Percentiles rank a stretch among this genome's conserved stretches.
Evolutionary conservation across 2,329 filamentous ascomycete genomes (phyloP).

Genomic region (Parascedosporium putredinis): DNA sequence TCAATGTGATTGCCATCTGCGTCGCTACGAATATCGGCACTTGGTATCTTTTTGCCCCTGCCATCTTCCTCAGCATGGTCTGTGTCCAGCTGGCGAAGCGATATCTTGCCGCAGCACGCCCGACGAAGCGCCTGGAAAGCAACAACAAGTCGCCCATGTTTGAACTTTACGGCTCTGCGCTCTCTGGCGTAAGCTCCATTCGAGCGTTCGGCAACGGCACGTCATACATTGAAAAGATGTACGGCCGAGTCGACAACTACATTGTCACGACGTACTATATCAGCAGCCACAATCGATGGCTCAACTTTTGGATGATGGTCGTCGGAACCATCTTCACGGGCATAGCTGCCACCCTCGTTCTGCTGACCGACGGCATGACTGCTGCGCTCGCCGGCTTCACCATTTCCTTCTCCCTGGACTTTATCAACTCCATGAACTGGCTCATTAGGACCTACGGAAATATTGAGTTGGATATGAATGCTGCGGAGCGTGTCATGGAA

Average conservation of each 20-base stretch:
- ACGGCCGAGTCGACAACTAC: conserved; percentile 57
- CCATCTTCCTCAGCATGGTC: conserved; percentile 44
- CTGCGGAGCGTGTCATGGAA: conserved; percentile 65
- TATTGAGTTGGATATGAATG: conserved; percentile 70
- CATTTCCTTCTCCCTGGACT: conserved; percentile 62
- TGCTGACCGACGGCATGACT: conserved; percentile 51
- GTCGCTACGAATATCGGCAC: conserved; percentile 60
- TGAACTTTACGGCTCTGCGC: conserved; percentile 64
- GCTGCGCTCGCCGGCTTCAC: conserved; percentile 67
- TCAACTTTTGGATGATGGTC: conserved; percentile 60
- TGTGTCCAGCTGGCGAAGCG: conserved; percentile 47
- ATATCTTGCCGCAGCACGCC: conserved; percentile 62
- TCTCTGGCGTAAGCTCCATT: conserved; percentile 65
- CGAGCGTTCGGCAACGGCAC: conserved; percentile 62
- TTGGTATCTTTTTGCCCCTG: conserved; percentile 52
- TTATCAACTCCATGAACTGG: conserved; percentile 54
- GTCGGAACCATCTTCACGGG: conserved; percentile 57
- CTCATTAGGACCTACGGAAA: conserved; percentile 57
- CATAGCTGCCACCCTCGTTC: conserved; percentile 37
- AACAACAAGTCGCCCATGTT: conserved; percentile 70
- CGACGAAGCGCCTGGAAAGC: conserved; percentile 68
- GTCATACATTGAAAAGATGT: conserved; percentile 61
- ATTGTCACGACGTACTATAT: conserved; percentile 55
- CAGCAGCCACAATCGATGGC: conserved; percentile 68
- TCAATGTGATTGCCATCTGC: conserved; percentile 56